Base-by-base conservation (phyloP, 1,284 basidiomycete genomes). In the Tilletia walkeri region DNA sequence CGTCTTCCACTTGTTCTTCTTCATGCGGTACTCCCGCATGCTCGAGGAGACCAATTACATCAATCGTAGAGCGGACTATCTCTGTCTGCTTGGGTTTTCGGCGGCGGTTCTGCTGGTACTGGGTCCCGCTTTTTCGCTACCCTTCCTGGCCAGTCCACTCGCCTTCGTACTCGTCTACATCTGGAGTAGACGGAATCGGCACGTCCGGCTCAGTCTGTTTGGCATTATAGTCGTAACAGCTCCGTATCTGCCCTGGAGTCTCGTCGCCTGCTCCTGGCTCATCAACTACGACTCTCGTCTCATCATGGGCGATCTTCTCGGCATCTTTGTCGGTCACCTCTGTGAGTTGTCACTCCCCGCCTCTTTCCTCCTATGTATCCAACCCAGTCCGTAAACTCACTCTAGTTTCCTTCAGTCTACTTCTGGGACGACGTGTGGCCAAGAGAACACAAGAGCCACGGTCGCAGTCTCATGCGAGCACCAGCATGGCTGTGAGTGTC, bases 1-100 rank as follows among this genome's bases (percentile, higher is more conserved):
- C 75, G 87, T 95, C 70, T 96, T 99, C 85, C 95, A 98, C 84
- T 87, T 99, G 70, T 96, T 97, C 88, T 98, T 98, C 87, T 95
- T 97, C 82, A 95, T 98, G 93, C 88, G 95, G 68, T 99, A 98
- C 83, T 94, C 93, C 69, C 89, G 94, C 66, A 92, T 97, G 89
- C 86, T 99, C 0, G 95, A 99, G 85, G 94, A 97, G 84, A 94
- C 93, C 36, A 93, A 93, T 1, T 99, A 95, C 84, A 90, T 92
- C 39, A 93, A 94, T 75, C 88, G 88, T 50, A 63, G 70, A 6
- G 94, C 95, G 45, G 94, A 96, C 83, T 99, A 95, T 84, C 90
- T 95, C 78, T 96, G 93, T 92, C 87, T 99, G 18, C 88, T 99
- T 10, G 9, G 76, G 18, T 89, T 94, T 69, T 92, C 92, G 1